Conservation (phyloP, 139 green algal species). For the Chlorella sp. region DNA sequence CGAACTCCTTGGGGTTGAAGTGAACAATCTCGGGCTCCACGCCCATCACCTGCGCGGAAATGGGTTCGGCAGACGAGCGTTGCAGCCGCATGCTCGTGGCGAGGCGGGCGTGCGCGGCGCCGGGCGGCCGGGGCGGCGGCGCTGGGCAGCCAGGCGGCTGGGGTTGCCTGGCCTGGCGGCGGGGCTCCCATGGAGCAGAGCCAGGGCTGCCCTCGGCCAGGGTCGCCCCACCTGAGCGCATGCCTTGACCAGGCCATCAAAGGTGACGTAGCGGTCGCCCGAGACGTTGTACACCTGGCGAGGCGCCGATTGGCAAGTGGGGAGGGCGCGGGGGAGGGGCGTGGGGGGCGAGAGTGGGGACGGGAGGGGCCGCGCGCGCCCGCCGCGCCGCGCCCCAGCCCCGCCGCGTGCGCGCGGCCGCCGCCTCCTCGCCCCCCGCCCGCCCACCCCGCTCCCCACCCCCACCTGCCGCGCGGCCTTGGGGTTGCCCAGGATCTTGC, state of each 20-base stretch:
- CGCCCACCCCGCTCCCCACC: slow-evolving; percentile 79
- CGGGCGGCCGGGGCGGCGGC: too few relatives aligned
- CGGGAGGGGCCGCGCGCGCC: not conserved
- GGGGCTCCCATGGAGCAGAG: too few relatives aligned
- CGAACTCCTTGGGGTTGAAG: slow-evolving; percentile 95
- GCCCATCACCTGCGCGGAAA: slow-evolving; percentile 84
- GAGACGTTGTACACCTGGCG: too few relatives aligned
- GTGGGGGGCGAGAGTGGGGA: not conserved
- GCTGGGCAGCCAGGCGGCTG: too few relatives aligned
- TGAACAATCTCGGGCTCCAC: slow-evolving; percentile 90
- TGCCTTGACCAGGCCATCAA: slow-evolving; percentile 93
- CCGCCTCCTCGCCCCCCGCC: slow-evolving; percentile 16
- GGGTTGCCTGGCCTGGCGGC: too few relatives aligned
- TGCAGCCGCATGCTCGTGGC: too few relatives aligned
- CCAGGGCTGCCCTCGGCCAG: too few relatives aligned
- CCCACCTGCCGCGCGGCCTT: slow-evolving; percentile 63
- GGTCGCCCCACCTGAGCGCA: too few relatives aligned
- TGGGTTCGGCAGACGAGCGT: too few relatives aligned
- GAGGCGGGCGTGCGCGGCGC: too few relatives aligned
- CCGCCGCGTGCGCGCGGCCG: not conserved
- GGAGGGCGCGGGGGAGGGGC: not conserved
- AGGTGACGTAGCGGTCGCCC: slow-evolving; percentile 83
- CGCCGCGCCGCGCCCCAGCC: not conserved
- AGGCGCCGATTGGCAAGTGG: too few relatives aligned
- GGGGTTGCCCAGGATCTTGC: slow-evolving; percentile 76